Base-by-base conservation (phyloP, 306 rosid species). In the Hippophae tibetana region DNA sequence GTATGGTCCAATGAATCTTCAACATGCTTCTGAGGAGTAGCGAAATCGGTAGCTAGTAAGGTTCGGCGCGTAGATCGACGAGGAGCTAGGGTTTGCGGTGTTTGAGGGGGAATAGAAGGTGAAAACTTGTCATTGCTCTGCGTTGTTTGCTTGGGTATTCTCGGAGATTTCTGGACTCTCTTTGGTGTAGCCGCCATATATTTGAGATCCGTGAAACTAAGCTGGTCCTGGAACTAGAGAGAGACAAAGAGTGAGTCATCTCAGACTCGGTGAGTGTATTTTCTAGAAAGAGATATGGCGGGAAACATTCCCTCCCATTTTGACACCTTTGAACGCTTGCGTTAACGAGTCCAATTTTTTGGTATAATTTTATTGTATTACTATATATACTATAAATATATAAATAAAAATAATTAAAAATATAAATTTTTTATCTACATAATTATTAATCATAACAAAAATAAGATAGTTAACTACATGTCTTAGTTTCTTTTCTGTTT, bases 111-210 rank as follows among this genome's bases (percentile, higher is more conserved):
- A 58, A 75, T 40, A 1, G 69, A 42, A 2, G 78, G 80, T 5
- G 85, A 59, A 10, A 62, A 43, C 58, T 73, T 78, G 43, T 70
- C 13, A 43, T 65, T 64, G 42, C 43, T 55, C 41, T 67, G 74
- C 0, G 68, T 26, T 38, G 67, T 65, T 0, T 44, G 71, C 2
- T 67, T 78, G 58, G 69, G 43, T 57, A 68, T 84, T 6, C 71
- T 61, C 8, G 89, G 78, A 47, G 88, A 70, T 2, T 31, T 75
- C 46, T 71, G 58, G 27, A 50, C 43, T 44, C 79, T 84, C 68
- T 52, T 60, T 2, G 85, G 87, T 26, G 86, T 76, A 66, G 81
- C 75, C 47, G 90, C 90, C 96, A 85, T 88, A n/a, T 74, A 23
- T 41, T 66, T 63, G 42, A 44, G 31, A 56, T 47, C 13, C 7